These are phyloP conservation scores for Diplosphaera chodatii DNA, from an alignment of 139 green algal species.

Conservation along the genomic window DNA sequence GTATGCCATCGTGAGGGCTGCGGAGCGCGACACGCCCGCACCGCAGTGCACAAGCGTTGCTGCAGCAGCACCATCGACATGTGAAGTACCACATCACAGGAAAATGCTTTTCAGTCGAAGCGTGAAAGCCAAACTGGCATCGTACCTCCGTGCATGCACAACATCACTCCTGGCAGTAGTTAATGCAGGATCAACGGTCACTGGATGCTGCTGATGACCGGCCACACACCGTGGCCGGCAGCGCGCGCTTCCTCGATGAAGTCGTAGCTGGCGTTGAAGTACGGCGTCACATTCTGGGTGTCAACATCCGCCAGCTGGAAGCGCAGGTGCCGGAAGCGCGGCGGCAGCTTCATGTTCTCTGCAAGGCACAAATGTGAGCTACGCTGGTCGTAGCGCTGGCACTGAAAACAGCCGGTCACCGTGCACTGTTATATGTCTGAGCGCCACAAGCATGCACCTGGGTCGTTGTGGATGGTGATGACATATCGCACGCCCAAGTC, in stretches of 20 bases:
- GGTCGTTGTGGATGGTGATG: conserved; percentile 46
- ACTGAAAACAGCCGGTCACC: too few species aligned
- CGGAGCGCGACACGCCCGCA: conserved; percentile 65
- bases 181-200: too few species aligned
- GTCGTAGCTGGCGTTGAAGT: conserved; percentile 53
- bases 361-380: too few species aligned
- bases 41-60: conserved; percentile 77
- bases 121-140: too few species aligned
- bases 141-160: too few species aligned
- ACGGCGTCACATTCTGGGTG: conserved; percentile 51
- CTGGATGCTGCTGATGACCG: too few species aligned
- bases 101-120: too few species aligned
- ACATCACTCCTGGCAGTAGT: too few species aligned
- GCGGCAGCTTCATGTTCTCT: conserved; percentile 44
- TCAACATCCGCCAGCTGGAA: conserved; percentile 60
- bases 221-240: conserved; percentile 9
- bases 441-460: too few species aligned
- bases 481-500: conserved; percentile 33
- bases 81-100: too few species aligned
- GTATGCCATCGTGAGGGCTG: conserved; percentile 68
- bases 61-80: background rate
- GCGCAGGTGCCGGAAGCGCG: conserved; percentile 34
- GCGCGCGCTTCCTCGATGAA: conserved; percentile 59
- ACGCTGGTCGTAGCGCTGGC: too few species aligned
- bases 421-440: too few species aligned